phyloP scores from a whole-genome alignment of 768 basidiomycete species.

The Pleurotus cornucopiae region DNA sequence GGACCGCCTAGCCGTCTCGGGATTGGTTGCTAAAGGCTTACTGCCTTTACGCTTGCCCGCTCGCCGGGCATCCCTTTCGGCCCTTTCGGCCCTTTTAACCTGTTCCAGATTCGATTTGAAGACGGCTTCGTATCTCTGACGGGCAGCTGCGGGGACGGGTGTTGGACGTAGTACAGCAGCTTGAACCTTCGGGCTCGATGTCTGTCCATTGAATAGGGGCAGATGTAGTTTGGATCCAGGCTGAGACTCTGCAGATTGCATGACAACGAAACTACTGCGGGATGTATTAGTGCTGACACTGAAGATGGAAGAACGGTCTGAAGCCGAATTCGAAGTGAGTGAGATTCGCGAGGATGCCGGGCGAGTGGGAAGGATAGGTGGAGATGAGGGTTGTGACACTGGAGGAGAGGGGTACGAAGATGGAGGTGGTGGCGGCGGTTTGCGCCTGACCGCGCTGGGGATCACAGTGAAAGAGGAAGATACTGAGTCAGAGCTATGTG shows the following conservation, averaged over 20 bases:
- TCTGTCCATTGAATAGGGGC: conserved; percentile 6
- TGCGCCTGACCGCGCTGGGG: conserved; percentile 4
- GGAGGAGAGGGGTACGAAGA: conserved; percentile 25
- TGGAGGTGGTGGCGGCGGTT: conserved; percentile 17
- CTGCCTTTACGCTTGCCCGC: conserved; percentile 26
- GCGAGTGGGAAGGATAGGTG: conserved; percentile 19
- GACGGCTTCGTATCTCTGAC: conserved; percentile 62
- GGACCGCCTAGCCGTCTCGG: conserved; percentile 34
- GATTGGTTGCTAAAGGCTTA: conserved; percentile 24
- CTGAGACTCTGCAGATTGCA: conserved; percentile 15
- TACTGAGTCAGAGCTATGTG: conserved; percentile 12
- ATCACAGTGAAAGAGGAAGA: conserved; percentile 5
- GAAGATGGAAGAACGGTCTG: conserved; percentile 62
- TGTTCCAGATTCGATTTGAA: conserved; percentile 60
- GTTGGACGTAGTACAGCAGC: conserved; percentile 45
- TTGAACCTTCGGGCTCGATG: conserved; percentile 23
- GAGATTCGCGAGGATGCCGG: conserved; percentile 21
- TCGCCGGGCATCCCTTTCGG: conserved; percentile 21
- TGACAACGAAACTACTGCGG: conserved; percentile 26
- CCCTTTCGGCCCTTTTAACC: conserved; percentile 35
- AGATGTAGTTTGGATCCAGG: conserved; percentile 12
- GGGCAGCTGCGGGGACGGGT: conserved; percentile 62
- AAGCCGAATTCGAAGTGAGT: conserved; percentile 32
- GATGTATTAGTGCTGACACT: conserved; percentile 41
- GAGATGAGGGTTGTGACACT: conserved; percentile 12